These are phyloP conservation scores for Candida multigemmis DNA, from an alignment of 805 yeast species.

Conservation along the genomic window DNA sequence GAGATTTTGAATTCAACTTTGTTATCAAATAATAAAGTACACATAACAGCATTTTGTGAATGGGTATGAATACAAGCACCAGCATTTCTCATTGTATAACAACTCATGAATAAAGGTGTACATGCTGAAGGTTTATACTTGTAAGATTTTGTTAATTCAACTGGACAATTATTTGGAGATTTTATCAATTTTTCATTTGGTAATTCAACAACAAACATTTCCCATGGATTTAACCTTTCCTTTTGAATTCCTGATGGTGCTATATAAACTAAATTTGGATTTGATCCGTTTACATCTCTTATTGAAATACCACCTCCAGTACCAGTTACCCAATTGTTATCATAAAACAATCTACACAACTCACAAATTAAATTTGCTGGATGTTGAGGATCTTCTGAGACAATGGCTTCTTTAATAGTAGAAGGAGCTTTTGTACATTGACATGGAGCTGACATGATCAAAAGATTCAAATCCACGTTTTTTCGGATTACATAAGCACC, in stretches of 20 bases:
- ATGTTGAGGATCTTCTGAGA: conserved; percentile 49
- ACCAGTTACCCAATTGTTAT: conserved; percentile 87
- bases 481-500: too few relatives aligned
- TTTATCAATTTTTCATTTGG: conserved; percentile 39
- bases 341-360: conserved; percentile 66
- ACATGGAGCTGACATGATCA: conserved; percentile 11
- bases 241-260: conserved; percentile 98
- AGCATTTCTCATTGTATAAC: conserved; percentile 59
- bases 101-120: conserved; percentile 77
- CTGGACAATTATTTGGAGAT: conserved; percentile 42
- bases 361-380: conserved; percentile 85
- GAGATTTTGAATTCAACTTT: conserved; percentile 64
- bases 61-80: conserved; percentile 96
- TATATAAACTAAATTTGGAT: conserved; percentile 48
- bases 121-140: conserved; percentile 85
- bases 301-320: conserved; percentile 95
- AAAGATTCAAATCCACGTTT: too few relatives aligned
- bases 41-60: conserved; percentile 81
- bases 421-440: conserved; percentile 5
- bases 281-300: conserved; percentile 33
- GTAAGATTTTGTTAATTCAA: conserved; percentile 26
- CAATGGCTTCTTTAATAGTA: conserved; percentile 13
- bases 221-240: conserved; percentile 74
- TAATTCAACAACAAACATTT: conserved; percentile 70
- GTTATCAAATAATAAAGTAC: conserved; percentile 55